Conservation (phyloP, 768 basidiomycete species). For the Tephrocybe rancida region DNA sequence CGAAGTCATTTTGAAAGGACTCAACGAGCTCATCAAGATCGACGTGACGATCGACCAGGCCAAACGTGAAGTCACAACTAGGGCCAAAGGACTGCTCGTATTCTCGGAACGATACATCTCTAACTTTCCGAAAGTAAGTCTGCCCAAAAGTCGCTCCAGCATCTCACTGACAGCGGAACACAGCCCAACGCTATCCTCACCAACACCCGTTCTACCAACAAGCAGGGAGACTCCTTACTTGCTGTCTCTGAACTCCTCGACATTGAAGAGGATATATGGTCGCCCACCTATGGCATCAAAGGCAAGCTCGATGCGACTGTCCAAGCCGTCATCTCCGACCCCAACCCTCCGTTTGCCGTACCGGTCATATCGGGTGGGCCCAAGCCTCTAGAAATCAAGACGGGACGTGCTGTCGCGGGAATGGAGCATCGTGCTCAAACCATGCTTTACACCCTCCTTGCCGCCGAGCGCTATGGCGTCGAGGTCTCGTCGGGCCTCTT, state of each 20-base stretch:
- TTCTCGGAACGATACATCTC: constrained; percentile 73
- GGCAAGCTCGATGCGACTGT: constrained; percentile 95
- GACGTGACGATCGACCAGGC: constrained; percentile 64
- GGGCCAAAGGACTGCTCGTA: constrained; percentile 64
- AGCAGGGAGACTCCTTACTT: constrained; percentile 54
- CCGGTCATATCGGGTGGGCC: constrained; percentile 37
- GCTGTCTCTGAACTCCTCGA: constrained; percentile 80
- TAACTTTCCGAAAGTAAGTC: constrained; percentile 60
- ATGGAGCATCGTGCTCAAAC: constrained; percentile 98
- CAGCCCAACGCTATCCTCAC: constrained; percentile 68
- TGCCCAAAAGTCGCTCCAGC: too few species aligned
- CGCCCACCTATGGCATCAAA: constrained; percentile 91
- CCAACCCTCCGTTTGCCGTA: constrained; percentile 25
- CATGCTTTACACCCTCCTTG: constrained; percentile 91
- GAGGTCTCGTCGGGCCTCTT: constrained; percentile 83
- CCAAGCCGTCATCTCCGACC: constrained; percentile 61
- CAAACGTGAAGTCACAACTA: constrained; percentile 56
- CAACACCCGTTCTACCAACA: constrained; percentile 59
- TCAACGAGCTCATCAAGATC: constrained; percentile 66
- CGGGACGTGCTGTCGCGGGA: constrained; percentile 71
- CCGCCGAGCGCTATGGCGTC: constrained; percentile 87
- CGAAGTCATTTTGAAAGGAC: constrained; percentile 49
- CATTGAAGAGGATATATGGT: constrained; percentile 98
- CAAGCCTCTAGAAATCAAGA: constrained; percentile 95
- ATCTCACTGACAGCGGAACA: background rate